Evolutionary conservation across 495 filamentous ascomycete species (phyloP).

Genomic region (Penicillium goetzii): DNA sequence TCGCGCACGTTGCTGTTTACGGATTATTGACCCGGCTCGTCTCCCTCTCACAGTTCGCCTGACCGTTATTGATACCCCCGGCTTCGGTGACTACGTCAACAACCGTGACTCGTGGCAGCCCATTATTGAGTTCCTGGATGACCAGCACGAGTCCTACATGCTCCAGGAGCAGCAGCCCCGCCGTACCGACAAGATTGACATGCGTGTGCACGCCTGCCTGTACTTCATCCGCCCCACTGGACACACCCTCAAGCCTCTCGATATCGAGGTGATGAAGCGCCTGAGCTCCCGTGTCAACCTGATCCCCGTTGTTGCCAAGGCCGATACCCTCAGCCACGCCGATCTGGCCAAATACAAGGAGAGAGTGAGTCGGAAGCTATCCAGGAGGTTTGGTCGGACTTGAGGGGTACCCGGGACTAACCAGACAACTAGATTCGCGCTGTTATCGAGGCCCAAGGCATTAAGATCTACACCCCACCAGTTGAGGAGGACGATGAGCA

Average conservation of each 20-base stretch:
- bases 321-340: constrained; percentile 90
- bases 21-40: constrained; percentile 22
- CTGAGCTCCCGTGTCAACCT: constrained; percentile 96
- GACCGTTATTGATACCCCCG: constrained; percentile 97
- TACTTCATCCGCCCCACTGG: constrained; percentile 99
- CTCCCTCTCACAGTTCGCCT: constrained; percentile 71
- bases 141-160: constrained; percentile 99
- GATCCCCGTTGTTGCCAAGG: constrained; percentile 98
- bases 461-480: constrained; percentile 98
- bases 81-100: constrained; percentile 99
- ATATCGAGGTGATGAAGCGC: constrained; percentile 99
- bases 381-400: not conserved
- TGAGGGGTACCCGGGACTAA: constrained; percentile 1
- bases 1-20: constrained; percentile 4
- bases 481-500: constrained; percentile 97
- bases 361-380: constrained; percentile 61
- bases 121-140: constrained; percentile 99
- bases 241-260: constrained; percentile 96
- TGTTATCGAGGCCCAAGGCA: constrained; percentile 96
- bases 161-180: constrained; percentile 99
- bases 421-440: constrained; percentile 70
- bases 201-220: constrained; percentile 96
- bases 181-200: constrained; percentile 96
- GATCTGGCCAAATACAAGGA: constrained; percentile 93
- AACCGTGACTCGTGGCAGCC: constrained; percentile 99